Base-by-base conservation (phyloP, 768 basidiomycete genomes). In the Boletus subcaerulescens region DNA sequence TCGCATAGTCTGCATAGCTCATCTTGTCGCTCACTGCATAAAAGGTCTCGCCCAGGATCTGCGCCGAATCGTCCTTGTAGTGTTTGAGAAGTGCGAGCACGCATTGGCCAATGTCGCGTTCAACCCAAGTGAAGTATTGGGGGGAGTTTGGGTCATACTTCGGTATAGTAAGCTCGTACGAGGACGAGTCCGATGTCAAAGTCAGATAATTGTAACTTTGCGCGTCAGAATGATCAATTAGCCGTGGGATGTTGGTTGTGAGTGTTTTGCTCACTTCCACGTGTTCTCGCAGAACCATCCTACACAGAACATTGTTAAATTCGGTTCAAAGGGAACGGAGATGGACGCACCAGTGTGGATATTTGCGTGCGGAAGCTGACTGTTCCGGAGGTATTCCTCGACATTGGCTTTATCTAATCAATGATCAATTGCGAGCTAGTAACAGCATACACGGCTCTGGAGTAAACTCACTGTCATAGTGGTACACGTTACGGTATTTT, bases 271-370 rank as follows among this genome's bases (percentile, higher is more conserved):
- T 32, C 18, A 66, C 64, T 52, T 63, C 50, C 55, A 61, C 11
- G 55, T 55, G 49, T 68, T 68, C 52, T 67, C 66, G 8, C 12
- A 29, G 40, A 66, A 67, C 64, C 67, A 68, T 18, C 67, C 65
- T 67, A 46, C 9, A 29, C 29, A 1, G 9, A 22, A 24, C 20
- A 26, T 10, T 17, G 7, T 26, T 50, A 45, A n/a, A n/a, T 6
- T 32, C 10, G 12, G 0, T 20, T 26, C 17, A 22, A n/a, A 22
- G 3, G 14, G 22, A 26, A 4, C 3, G 15, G 13, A 31, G 12
- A 12, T 29, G 4, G 9, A 59, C 62, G 11, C 18, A 69, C 67
- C 65, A 14, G 46, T 49, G 46, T 69, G 50, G 3, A 67, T 13
- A 42, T 33, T 60, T 7, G 66, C 53, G 24, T 66, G 47, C 1